Evolutionary conservation across 176 grass and related monocot genomes (phyloP).

Genomic region (Tillandsia leiboldiana): DNA sequence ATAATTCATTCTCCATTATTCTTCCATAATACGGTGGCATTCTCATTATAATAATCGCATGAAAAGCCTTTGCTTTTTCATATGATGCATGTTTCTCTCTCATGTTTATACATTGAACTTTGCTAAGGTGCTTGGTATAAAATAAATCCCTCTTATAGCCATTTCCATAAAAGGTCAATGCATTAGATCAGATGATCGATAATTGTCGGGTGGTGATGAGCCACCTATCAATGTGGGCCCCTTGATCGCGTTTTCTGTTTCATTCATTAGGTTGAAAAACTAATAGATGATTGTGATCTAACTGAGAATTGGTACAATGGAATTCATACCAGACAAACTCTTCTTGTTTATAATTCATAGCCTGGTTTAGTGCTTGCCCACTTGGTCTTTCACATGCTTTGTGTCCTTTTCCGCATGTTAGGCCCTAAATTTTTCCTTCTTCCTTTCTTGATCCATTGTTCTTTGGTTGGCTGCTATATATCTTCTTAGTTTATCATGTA

Average conservation of each 20-base stretch:
- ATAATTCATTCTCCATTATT: neutral
- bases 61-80: neutral
- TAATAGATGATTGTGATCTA: too few species aligned
- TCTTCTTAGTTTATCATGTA: neutral
- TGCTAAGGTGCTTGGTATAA: neutral
- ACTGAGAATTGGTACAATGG: neutral
- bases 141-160: too few species aligned
- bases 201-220: neutral
- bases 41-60: neutral
- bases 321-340: neutral
- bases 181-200: too few species aligned
- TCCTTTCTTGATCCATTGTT: neutral
- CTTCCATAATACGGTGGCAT: neutral
- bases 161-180: too few species aligned
- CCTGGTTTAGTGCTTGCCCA: neutral
- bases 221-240: neutral
- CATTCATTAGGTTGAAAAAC: too few species aligned
- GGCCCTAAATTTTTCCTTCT: neutral
- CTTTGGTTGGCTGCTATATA: neutral
- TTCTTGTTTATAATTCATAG: neutral
- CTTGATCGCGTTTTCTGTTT: too few species aligned
- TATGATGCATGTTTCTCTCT: neutral
- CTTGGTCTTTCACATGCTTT: neutral
- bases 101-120: neutral
- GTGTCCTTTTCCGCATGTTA: neutral